A percentile compares a stretch with the other conserved stretches of the same genome.
Conservation (phyloP, 2,329 filamentous ascomycete species). For the Epichloe sibirici region DNA sequence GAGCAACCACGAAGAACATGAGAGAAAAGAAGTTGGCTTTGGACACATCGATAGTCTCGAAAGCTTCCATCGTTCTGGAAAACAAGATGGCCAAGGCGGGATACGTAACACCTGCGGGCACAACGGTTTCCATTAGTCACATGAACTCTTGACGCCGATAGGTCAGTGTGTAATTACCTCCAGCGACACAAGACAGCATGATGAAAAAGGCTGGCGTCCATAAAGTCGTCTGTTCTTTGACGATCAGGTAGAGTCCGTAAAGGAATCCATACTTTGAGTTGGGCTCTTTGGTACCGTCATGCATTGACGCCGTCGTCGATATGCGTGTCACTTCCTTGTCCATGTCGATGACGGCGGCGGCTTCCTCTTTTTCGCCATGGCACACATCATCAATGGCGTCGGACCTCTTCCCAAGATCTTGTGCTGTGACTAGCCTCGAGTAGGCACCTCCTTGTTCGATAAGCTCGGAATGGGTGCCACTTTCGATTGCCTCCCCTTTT, state of each 20-base stretch:
- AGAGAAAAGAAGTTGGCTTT: conserved; percentile 39
- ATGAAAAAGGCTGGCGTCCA: conserved; percentile 13
- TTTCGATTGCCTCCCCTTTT: conserved; percentile 45
- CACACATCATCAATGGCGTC: conserved; percentile 3
- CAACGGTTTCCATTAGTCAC: not conserved
- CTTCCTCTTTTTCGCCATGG: conserved; percentile 8
- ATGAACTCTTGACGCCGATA: not conserved
- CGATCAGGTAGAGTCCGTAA: conserved; percentile 17
- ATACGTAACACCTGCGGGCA: conserved; percentile 22
- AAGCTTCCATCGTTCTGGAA: conserved; percentile 26
- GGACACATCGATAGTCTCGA: conserved; percentile 19
- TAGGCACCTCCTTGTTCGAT: conserved; percentile 37
- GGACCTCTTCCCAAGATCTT: conserved; percentile 22
- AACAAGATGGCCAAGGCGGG: conserved; percentile 29
- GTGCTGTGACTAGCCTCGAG: conserved; percentile 33
- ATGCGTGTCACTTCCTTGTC: conserved; percentile 11
- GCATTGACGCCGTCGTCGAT: conserved; percentile 12
- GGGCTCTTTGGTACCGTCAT: conserved; percentile 4
- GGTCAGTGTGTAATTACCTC: conserved; percentile 12
- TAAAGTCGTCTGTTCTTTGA: conserved; percentile 19
- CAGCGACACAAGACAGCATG: conserved; percentile 14
- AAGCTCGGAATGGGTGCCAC: conserved; percentile 49
- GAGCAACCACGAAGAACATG: conserved; percentile 44
- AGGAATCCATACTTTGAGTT: conserved; percentile 15
- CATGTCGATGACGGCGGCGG: conserved; percentile 15